Evolutionary conservation across 805 yeast genomes (phyloP), one percentile per base, ranked within the genome.

Genomic region (Yarrowia sp.): DNA sequence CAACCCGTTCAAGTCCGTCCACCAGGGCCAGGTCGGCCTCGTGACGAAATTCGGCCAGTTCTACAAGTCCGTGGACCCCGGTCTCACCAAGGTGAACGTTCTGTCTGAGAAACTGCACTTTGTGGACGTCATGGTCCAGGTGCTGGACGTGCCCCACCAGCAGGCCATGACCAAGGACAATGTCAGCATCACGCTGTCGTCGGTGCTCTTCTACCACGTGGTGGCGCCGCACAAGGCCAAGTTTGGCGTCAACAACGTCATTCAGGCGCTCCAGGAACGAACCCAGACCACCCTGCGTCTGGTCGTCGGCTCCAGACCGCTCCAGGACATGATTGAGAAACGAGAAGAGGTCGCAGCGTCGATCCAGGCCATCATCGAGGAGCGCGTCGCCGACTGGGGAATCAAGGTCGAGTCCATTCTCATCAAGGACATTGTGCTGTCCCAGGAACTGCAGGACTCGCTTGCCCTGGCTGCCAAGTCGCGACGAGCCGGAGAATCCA

Each of bases 381-480:
- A 82, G 69, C 85, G 90, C 12, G 91, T 90, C 5, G 78, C 79
- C 43, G 85, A 82, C 68, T 88, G 92, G 92, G 92, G 92, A 73
- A 90, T 87, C 43, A 80, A 81, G 69, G 84, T 88, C 69, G 92
- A 88, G 76, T 82, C 87, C 64, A 86, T 88, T 69, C 80, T 88
- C 71, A 87, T 88, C 75, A 88, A 88, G 78, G 92, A 88, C 75
- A 80, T 88, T 73, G 78, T 79, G 20, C 80, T 88, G 70, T 86
- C 87, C 12, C 75, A 77, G 12, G 81, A 81, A 44, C 87, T 88
- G 56, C 85, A 87, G 63, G 79, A 82, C 63, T 85, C 91, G 2
- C 79, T 88, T 72, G 85, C 91, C 3, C 86, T 85, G 83, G 92
- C 91, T 17, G 90, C 92, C 17, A 90, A 88, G 79, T 87, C 90